These are phyloP conservation scores for Podila minutissima DNA, from an alignment of 192 early-diverging fungal genomes.

Conservation along the genomic window DNA sequence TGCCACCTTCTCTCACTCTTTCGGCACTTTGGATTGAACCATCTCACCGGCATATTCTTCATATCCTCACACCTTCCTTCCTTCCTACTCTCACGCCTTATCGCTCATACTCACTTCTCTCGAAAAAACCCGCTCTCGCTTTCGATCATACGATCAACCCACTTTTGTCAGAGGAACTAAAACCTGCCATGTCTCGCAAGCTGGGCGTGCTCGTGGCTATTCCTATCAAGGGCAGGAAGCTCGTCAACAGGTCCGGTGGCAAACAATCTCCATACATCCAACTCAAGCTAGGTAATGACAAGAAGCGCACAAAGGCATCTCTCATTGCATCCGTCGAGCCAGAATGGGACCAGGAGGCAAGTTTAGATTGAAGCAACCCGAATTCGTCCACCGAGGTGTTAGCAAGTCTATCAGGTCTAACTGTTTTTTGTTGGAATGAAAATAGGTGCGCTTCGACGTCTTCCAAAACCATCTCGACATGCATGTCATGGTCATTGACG, in stretches of 20 bases:
- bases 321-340: slow-evolving; percentile 46
- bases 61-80: background rate
- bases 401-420: background rate
- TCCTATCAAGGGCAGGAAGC: slow-evolving; percentile 46
- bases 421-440: background rate
- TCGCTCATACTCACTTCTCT: background rate
- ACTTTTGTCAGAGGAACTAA: background rate
- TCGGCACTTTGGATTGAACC: background rate
- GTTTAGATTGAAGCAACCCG: background rate
- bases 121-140: background rate
- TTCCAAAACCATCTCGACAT: slow-evolving; percentile 34
- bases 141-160: background rate
- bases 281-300: slow-evolving; percentile 30
- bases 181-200: slow-evolving; percentile 19
- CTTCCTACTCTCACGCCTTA: background rate
- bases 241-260: slow-evolving; percentile 25
- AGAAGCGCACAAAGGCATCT: slow-evolving; percentile 45
- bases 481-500: slow-evolving; percentile 25
- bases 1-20: no score
- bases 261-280: slow-evolving; percentile 50
- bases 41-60: background rate
- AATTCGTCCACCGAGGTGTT: background rate
- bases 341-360: slow-evolving; percentile 53
- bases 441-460: slow-evolving; percentile 38
- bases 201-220: slow-evolving; percentile 41